Base-by-base conservation (phyloP, 2,329 filamentous ascomycete genomes). In the Pseudocercospora musae region DNA sequence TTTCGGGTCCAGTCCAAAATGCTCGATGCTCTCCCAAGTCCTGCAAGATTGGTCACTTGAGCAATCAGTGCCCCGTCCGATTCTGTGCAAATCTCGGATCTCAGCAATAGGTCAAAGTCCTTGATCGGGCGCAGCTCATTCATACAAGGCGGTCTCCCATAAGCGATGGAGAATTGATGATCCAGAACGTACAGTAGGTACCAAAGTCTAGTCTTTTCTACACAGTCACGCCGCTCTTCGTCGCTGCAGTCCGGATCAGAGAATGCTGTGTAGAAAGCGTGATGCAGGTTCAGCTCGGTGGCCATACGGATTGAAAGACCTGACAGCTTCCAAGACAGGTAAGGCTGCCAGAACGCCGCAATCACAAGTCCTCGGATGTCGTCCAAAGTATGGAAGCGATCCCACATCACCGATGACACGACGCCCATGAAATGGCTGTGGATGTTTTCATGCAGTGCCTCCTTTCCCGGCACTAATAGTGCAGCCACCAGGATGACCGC, bases 91-190 rank as follows among this genome's bases (percentile, higher is more conserved):
- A 18, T 15, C 9, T 56, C 57, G 3, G 62, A 57, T 6, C 37
- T 56, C 13, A 66, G 55, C n/a, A 66, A 33, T 7, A 61, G 54
- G 15, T 77, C 75, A n/a, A 74, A 70, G 55, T 77, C 73, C 46
- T 73, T 73, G 53, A 77, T 75, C 2, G 76, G 71, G 2, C 72
- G 67, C 25, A 77, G 74, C 59, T 77, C 75, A 58, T 77, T 73
- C 57, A 78, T 76, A 44, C 76, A 72, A 1, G 75, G 75, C 60
- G 77, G 77, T 1, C 77, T 72, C n/a, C 76, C 76, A 44, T 78
- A 78, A 0, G 77, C 76, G 44, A 78, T 74, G 23, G 72, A 73
- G 46, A 76, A 77, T 58, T 78, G 76, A 64, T 78, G 76, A 62
- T 79, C 77, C 31, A 69, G 68, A 11, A 72, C 66, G 50, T 66